phyloP scores from a whole-genome alignment of 2,329 filamentous ascomycete species.

The Colletotrichum camelliae region DNA sequence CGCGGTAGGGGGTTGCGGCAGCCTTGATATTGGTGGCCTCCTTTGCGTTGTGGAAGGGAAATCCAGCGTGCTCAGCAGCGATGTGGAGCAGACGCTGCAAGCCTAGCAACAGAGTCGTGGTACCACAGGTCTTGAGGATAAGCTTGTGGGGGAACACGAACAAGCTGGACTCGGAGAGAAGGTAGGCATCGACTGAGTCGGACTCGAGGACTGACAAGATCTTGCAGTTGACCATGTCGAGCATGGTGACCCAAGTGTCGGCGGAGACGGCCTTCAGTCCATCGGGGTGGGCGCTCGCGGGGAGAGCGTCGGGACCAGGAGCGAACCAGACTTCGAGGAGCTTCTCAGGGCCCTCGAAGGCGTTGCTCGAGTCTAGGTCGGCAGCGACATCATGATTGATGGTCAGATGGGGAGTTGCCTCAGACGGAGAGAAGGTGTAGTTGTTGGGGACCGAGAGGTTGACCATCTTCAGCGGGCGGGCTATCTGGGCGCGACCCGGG shows the following conservation, averaged over 20 bases:
- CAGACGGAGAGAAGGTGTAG: conserved; percentile 83
- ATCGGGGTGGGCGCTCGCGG: conserved; percentile 70
- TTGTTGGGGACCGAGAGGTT: conserved; percentile 79
- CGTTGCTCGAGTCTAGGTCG: conserved; percentile 92
- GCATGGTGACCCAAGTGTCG: conserved; percentile 93
- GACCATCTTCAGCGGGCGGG: conserved; percentile 65
- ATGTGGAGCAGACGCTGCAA: conserved; percentile 92
- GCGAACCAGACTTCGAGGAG: conserved; percentile 98
- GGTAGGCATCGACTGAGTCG: conserved; percentile 93
- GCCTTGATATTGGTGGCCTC: conserved; percentile 71
- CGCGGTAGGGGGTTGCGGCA: conserved; percentile 87
- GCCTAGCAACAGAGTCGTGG: conserved; percentile 89
- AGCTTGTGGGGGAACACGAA: conserved; percentile 99
- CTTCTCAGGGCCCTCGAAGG: conserved; percentile 98
- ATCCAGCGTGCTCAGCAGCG: conserved; percentile 86
- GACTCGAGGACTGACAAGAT: conserved; percentile 93
- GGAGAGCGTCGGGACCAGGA: conserved; percentile 75
- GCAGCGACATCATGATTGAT: conserved; percentile 96
- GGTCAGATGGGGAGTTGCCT: conserved; percentile 86
- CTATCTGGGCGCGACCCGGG: conserved; percentile 24
- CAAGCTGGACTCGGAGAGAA: conserved; percentile 99
- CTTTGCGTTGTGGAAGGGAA: conserved; percentile 77
- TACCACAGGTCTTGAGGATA: conserved; percentile 97
- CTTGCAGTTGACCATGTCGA: conserved; percentile 98
- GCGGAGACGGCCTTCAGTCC: conserved; percentile 86